These are phyloP conservation scores for Chlorella ohadii DNA, from an alignment of 139 green algal genomes.

Conservation along the genomic window DNA sequence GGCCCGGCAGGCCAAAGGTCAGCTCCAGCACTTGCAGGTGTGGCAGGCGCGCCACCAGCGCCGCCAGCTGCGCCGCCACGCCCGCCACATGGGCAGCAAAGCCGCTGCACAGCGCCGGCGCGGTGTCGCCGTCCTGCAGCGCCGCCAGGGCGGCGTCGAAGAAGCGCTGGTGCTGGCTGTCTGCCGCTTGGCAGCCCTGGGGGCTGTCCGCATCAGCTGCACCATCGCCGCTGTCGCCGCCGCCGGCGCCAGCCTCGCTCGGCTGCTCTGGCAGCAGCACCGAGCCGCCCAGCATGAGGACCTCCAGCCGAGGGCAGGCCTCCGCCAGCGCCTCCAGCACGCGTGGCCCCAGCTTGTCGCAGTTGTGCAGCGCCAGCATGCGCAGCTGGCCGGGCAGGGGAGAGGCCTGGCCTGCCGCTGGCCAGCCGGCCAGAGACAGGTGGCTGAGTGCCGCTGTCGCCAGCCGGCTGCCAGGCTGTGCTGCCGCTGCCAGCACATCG, in stretches of 20 bases:
- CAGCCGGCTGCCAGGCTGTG: background rate
- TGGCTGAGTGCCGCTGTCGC: slow-evolving; percentile 28
- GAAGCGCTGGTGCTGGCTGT: background rate
- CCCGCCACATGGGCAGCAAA: slow-evolving; percentile 5
- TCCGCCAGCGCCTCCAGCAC: slow-evolving; percentile 48
- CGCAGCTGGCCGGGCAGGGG: slow-evolving; percentile 28
- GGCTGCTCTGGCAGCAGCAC: slow-evolving; percentile 22
- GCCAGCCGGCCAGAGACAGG: slow-evolving; percentile 30
- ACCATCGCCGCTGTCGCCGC: background rate
- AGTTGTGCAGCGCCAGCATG: slow-evolving; percentile 70
- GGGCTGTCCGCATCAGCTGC: background rate
- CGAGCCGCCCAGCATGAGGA: slow-evolving; percentile 68
- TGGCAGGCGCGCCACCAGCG: slow-evolving; percentile 44
- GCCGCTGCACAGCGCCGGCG: background rate
- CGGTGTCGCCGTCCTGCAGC: background rate
- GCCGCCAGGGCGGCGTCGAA: background rate
- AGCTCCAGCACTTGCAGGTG: slow-evolving; percentile 68
- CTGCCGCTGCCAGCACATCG: slow-evolving; percentile 49
- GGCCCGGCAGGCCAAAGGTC: slow-evolving; percentile 62
- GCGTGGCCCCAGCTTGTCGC: slow-evolving; percentile 32
- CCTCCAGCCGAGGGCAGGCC: slow-evolving; percentile 60
- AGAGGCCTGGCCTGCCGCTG: background rate
- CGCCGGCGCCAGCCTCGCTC: no score
- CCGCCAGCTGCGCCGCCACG: slow-evolving; percentile 23
- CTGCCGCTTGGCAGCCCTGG: background rate